Conservation (phyloP, 2,329 filamentous ascomycete genomes). For the Stemphylium beticola region DNA sequence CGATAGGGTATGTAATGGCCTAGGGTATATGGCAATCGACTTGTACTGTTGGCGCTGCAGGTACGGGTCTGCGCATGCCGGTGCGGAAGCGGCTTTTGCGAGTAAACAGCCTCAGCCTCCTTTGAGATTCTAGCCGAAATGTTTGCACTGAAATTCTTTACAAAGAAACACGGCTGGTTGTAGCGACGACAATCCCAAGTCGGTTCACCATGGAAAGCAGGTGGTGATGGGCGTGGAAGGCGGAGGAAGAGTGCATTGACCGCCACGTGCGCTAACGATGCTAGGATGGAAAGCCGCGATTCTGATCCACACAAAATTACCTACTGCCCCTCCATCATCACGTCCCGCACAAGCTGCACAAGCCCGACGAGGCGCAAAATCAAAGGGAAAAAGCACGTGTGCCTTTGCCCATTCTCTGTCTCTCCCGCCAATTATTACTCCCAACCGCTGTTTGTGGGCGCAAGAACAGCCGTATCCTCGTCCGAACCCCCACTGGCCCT, state of each 20-base stretch:
- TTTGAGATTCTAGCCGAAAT: no score
- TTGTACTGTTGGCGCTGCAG: constrained; percentile 12
- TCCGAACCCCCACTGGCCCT: constrained; percentile 24
- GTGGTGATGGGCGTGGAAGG: not conserved
- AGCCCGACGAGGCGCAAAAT: constrained; percentile 34
- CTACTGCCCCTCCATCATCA: constrained; percentile 23
- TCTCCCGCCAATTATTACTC: constrained; percentile 18
- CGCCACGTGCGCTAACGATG: constrained; percentile 23
- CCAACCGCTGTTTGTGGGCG: constrained; percentile 21
- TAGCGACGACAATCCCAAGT: not conserved
- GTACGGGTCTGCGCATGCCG: constrained; percentile 8
- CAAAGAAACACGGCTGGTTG: not conserved
- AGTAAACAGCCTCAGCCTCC: not conserved
- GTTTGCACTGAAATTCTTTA: no score
- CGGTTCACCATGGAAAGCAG: not conserved
- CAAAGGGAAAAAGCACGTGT: constrained; percentile 19
- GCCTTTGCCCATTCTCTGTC: constrained; percentile 14
- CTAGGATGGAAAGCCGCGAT: constrained; percentile 18
- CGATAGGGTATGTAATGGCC: not conserved
- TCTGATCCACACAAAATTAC: constrained; percentile 26
- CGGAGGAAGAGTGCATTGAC: constrained; percentile 14
- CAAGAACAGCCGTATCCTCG: constrained; percentile 20
- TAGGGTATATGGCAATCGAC: not conserved
- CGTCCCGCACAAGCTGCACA: constrained; percentile 35
- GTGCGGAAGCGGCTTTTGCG: not conserved